Evolutionary conservation across 2,329 filamentous ascomycete genomes (phyloP).

Genomic region (Hypoxylon sp.): DNA sequence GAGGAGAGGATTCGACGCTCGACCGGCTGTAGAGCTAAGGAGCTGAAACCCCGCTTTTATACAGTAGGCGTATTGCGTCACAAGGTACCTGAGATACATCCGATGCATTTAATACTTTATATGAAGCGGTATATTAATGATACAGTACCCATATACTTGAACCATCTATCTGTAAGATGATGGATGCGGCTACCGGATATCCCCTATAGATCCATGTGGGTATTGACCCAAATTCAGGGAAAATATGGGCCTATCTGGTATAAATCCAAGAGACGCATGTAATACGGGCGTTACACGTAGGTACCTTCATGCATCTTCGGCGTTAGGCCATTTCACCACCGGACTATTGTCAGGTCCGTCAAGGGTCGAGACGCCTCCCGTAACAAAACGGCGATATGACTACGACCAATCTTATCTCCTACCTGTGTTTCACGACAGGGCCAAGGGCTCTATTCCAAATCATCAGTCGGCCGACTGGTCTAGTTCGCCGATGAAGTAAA

Average conservation of each 20-base stretch:
- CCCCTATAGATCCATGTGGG: neutral
- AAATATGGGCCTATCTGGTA: neutral
- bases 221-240: neutral
- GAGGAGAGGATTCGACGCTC: conserved; percentile 5
- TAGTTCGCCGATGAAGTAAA: no score
- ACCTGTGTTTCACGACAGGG: neutral
- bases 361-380: neutral
- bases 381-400: conserved; percentile 7
- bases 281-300: no score
- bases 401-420: conserved; percentile 9
- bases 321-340: neutral
- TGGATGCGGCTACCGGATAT: neutral
- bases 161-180: neutral
- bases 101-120: neutral
- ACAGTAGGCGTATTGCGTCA: neutral
- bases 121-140: neutral
- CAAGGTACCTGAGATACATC: neutral
- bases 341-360: neutral
- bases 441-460: no score
- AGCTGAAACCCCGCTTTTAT: neutral
- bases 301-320: neutral
- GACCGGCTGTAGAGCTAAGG: conserved; percentile 2
- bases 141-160: neutral
- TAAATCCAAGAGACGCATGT: neutral
- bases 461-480: no score